Evolutionary conservation across 2,329 filamentous ascomycete genomes (phyloP).

Genomic region (Sphaerostilbella broomeana): DNA sequence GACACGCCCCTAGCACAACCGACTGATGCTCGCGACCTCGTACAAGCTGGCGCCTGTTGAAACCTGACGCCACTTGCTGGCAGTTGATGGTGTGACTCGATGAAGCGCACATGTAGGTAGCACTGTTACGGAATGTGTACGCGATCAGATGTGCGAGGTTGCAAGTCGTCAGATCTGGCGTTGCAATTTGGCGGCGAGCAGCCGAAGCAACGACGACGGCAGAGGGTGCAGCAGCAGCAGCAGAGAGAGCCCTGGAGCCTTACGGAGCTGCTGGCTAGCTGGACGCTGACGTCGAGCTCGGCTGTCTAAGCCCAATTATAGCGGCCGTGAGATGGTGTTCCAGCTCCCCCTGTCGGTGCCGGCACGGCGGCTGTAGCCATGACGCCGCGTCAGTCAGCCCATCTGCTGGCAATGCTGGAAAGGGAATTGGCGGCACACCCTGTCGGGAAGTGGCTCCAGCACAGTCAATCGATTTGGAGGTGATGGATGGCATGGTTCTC

Average conservation of each 20-base stretch:
- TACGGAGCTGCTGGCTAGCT: too few species aligned
- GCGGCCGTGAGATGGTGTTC: too few species aligned
- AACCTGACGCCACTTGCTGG: too few species aligned
- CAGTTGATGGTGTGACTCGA: too few species aligned
- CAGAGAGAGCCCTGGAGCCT: too few species aligned
- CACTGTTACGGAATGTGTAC: constrained; percentile 4
- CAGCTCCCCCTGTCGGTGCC: too few species aligned
- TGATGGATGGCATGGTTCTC: neutral
- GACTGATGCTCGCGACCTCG: neutral
- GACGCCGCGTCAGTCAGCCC: constrained; percentile 13
- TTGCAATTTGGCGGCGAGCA: constrained; percentile 4
- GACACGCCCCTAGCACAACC: neutral
- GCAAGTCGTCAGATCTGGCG: constrained; percentile 9
- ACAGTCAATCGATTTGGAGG: neutral
- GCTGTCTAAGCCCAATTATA: too few species aligned
- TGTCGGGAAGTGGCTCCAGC: neutral
- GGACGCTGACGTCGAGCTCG: too few species aligned
- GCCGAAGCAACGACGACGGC: constrained; percentile 2
- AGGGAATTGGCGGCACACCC: constrained; percentile 5
- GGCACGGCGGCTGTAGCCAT: too few species aligned
- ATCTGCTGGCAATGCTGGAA: constrained; percentile 2
- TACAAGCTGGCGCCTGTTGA: neutral
- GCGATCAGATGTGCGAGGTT: constrained; percentile 7
- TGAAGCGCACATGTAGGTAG: neutral
- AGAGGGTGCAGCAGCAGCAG: too few species aligned